Conservation (phyloP, 2,329 filamentous ascomycete species). For the Cryphonectria carpinicola region DNA sequence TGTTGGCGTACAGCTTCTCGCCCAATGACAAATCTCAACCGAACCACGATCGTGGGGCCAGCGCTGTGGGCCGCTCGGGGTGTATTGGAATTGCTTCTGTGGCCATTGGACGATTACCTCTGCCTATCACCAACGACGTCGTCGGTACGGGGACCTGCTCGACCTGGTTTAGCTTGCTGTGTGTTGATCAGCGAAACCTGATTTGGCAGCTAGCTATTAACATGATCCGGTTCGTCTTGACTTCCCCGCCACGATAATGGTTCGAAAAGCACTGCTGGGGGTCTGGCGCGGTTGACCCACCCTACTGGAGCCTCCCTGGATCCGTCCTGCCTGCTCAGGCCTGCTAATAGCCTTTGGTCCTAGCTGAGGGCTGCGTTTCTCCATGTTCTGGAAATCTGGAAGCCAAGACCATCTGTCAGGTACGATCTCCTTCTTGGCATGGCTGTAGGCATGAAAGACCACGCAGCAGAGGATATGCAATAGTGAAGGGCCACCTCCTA, state of each 20-base stretch:
- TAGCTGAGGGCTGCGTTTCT: background rate
- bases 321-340: slow-evolving; percentile 7
- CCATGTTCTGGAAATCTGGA: background rate
- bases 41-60: slow-evolving; percentile 10
- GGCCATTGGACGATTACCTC: slow-evolving; percentile 8
- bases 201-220: slow-evolving; percentile 1
- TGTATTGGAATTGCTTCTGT: slow-evolving; percentile 1
- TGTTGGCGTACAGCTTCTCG: background rate
- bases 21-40: slow-evolving; percentile 3
- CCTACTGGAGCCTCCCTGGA: background rate
- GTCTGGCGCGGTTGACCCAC: background rate
- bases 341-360: background rate
- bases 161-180: slow-evolving; percentile 1
- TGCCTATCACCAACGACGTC: slow-evolving; percentile 7
- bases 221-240: no score
- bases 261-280: background rate
- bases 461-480: background rate
- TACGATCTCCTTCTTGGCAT: background rate
- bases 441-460: background rate
- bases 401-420: background rate
- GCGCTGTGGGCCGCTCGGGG: background rate
- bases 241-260: background rate
- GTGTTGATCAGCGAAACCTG: background rate
- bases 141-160: slow-evolving; percentile 11
- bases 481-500: background rate